Evolutionary conservation across 129 eudicot species (phyloP).

Genomic region (Ambrosia trifida): DNA sequence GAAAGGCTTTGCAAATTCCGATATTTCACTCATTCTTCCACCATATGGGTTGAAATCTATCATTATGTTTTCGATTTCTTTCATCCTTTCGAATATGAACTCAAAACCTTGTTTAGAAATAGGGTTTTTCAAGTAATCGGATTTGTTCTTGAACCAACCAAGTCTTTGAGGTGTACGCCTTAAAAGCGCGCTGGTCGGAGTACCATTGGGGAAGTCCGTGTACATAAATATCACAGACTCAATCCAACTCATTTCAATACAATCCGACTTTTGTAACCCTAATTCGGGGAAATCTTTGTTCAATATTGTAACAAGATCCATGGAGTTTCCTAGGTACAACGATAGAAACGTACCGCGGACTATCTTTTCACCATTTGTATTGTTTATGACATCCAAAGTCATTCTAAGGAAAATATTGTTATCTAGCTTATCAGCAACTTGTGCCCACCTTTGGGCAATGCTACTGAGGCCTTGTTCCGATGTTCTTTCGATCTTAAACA

Average conservation of each 20-base stretch:
- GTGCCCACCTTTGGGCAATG: background rate
- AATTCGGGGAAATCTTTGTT: background rate
- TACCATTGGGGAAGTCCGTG: background rate
- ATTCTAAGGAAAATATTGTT: background rate
- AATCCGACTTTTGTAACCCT: too few species aligned
- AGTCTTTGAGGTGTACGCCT: background rate
- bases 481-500: background rate
- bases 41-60: constrained; percentile 7
- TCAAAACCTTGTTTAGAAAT: background rate
- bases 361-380: background rate
- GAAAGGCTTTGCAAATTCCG: constrained; percentile 14
- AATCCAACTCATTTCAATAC: constrained; percentile 8
- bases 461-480: background rate
- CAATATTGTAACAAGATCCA: background rate
- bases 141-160: background rate
- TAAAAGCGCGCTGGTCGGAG: background rate
- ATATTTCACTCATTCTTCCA: constrained; percentile 13
- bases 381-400: constrained; percentile 1
- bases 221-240: background rate
- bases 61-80: background rate
- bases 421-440: background rate
- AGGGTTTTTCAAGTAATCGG: constrained; percentile 10
- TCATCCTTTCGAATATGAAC: background rate
- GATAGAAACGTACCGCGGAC: background rate
- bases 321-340: constrained; percentile 8